Evolutionary conservation across 306 rosid species (phyloP).

Genomic region (Fagus crenata): DNA sequence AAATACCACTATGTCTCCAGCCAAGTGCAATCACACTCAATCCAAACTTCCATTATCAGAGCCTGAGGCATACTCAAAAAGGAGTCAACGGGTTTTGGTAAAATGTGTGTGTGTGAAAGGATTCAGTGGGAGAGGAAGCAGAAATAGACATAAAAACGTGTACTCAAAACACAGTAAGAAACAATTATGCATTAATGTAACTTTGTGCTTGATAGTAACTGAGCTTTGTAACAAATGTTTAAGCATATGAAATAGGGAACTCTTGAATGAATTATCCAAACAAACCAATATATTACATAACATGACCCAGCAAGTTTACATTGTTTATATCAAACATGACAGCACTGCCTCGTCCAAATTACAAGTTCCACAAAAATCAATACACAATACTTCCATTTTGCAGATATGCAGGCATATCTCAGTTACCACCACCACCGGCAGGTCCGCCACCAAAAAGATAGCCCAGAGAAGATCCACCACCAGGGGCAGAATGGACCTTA

Average conservation of each 20-base stretch:
- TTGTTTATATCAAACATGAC: slow-evolving; percentile 34
- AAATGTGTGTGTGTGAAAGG: no score
- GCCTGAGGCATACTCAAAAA: no score
- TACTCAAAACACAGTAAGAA: not conserved
- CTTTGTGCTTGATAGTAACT: slow-evolving; percentile 38
- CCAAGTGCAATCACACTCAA: no score
- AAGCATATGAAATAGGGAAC: slow-evolving; percentile 50
- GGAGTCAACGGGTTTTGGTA: no score
- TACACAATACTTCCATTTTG: slow-evolving; percentile 6
- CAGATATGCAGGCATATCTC: slow-evolving; percentile 24
- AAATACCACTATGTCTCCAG: no score
- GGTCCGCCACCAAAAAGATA: slow-evolving; percentile 78
- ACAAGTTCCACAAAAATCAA: slow-evolving; percentile 38
- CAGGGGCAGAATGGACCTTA: slow-evolving; percentile 96
- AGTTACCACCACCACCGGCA: slow-evolving; percentile 54
- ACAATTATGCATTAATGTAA: slow-evolving; percentile 7
- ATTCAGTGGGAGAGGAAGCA: no score
- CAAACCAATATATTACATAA: slow-evolving; percentile 65
- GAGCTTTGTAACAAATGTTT: slow-evolving; percentile 45
- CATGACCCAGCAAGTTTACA: slow-evolving; percentile 40
- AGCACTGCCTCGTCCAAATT: slow-evolving; percentile 38
- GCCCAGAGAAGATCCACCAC: slow-evolving; percentile 94
- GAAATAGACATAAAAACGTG: no score
- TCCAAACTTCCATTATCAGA: no score
- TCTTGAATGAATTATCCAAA: slow-evolving; percentile 50